phyloP scores from a whole-genome alignment of 768 basidiomycete genomes.

The Russula brevipes region DNA sequence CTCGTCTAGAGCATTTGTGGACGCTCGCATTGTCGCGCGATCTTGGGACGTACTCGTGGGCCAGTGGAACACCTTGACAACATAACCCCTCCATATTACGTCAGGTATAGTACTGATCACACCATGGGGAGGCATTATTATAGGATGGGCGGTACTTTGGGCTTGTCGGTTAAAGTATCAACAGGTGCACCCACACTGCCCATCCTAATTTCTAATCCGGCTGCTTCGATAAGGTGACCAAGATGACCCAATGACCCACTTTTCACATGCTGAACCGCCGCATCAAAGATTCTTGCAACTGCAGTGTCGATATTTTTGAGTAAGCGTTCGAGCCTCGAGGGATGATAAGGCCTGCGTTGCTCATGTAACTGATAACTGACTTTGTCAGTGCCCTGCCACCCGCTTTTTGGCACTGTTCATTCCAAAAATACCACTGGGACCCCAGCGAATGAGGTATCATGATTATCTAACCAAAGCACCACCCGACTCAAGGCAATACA shows the following conservation, averaged over 20 bases:
- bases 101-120: constrained; percentile 1
- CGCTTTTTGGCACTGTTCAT: background rate
- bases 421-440: background rate
- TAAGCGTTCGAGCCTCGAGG: background rate
- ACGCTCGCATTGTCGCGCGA: background rate
- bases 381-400: background rate
- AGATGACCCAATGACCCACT: background rate
- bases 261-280: background rate
- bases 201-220: background rate
- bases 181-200: background rate
- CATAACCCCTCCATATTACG: background rate
- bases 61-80: background rate
- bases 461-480: background rate
- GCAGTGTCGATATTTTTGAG: background rate
- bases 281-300: background rate
- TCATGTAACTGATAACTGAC: background rate
- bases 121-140: background rate
- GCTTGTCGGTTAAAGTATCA: background rate
- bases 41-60: background rate
- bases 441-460: background rate
- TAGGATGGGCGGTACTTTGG: background rate
- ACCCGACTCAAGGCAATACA: constrained; percentile 1
- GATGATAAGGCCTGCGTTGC: background rate
- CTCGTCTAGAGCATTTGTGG: background rate
- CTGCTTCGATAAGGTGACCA: background rate